phyloP scores from a whole-genome alignment of 2,329 filamentous ascomycete genomes.

The Fusarium virguliforme region DNA sequence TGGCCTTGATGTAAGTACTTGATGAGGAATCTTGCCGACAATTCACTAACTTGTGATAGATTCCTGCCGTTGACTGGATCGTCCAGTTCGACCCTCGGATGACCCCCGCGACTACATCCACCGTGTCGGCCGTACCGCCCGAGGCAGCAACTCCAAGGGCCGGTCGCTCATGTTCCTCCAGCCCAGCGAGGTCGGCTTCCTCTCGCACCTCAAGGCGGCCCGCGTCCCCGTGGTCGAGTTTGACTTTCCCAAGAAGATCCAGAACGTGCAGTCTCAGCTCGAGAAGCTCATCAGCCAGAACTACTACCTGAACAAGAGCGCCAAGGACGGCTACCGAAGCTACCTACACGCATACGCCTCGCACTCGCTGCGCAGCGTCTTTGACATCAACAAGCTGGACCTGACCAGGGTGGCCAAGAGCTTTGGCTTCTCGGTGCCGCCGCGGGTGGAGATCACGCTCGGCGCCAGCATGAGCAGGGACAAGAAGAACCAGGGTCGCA shows the following conservation, averaged over 20 bases:
- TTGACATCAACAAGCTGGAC: conserved; percentile 88
- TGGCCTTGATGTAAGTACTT: conserved; percentile 82
- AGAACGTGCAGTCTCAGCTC: conserved; percentile 90
- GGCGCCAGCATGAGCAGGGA: conserved; percentile 84
- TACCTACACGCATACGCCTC: conserved; percentile 97
- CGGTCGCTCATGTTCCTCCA: conserved; percentile 94
- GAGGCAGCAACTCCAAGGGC: conserved; percentile 87
- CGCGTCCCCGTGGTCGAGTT: conserved; percentile 96
- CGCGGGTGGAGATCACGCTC: conserved; percentile 86
- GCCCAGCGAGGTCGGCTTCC: conserved; percentile 91
- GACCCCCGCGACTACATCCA: conserved; percentile 94
- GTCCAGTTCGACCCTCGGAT: conserved; percentile 95
- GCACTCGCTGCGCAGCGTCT: conserved; percentile 71
- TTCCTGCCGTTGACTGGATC: conserved; percentile 96
- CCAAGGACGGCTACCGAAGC: conserved; percentile 84
- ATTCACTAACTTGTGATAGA: conserved; percentile 63
- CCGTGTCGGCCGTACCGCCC: conserved; percentile 93
- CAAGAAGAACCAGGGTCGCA: conserved; percentile 74
- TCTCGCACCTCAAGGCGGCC: conserved; percentile 91
- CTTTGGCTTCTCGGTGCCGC: conserved; percentile 85
- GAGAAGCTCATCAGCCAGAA: conserved; percentile 96
- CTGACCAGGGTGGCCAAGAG: conserved; percentile 87
- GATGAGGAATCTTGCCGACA: not conserved
- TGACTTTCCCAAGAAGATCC: conserved; percentile 94
- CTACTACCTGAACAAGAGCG: conserved; percentile 94